Conservation (phyloP, 2,329 filamentous ascomycete genomes). For the Beauveria sp. region DNA sequence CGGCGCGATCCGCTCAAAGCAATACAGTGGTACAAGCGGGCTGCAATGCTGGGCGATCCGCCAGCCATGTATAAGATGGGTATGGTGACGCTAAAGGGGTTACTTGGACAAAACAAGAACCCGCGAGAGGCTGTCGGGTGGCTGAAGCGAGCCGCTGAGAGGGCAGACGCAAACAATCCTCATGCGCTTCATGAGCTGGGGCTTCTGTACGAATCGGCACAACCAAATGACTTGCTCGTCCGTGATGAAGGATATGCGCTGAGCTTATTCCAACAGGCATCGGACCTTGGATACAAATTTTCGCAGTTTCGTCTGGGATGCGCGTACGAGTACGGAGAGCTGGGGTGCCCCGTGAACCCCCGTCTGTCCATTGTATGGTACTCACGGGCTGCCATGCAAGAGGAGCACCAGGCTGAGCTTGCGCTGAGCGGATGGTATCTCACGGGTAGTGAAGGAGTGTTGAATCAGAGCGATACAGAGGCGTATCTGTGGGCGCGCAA, state of each 20-base stretch:
- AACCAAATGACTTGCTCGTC: constrained; percentile 63
- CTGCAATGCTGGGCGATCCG: constrained; percentile 80
- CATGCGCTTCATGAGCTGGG: constrained; percentile 89
- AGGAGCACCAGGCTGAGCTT: constrained; percentile 87
- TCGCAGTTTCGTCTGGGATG: constrained; percentile 85
- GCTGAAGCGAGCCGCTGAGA: constrained; percentile 87
- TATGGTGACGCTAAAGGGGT: constrained; percentile 88
- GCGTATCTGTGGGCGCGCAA: constrained; percentile 96
- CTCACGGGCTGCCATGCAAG: constrained; percentile 79
- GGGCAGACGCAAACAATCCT: constrained; percentile 81
- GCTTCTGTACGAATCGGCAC: constrained; percentile 55
- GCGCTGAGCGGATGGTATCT: constrained; percentile 89
- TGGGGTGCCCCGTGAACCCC: constrained; percentile 77
- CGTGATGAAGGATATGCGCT: constrained; percentile 75
- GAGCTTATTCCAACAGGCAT: constrained; percentile 77
- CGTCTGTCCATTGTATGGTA: constrained; percentile 90
- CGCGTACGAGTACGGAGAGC: constrained; percentile 79
- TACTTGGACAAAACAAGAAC: constrained; percentile 80
- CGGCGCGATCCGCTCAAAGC: constrained; percentile 86
- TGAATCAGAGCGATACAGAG: constrained; percentile 89
- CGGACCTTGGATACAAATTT: constrained; percentile 87
- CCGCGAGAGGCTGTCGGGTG: constrained; percentile 80
- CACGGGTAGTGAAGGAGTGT: constrained; percentile 78
- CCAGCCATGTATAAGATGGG: constrained; percentile 98
- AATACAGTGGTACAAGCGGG: constrained; percentile 96